Evolutionary conservation across 495 filamentous ascomycete genomes (phyloP).

Genomic region (Astrothelium subdiscretum): DNA sequence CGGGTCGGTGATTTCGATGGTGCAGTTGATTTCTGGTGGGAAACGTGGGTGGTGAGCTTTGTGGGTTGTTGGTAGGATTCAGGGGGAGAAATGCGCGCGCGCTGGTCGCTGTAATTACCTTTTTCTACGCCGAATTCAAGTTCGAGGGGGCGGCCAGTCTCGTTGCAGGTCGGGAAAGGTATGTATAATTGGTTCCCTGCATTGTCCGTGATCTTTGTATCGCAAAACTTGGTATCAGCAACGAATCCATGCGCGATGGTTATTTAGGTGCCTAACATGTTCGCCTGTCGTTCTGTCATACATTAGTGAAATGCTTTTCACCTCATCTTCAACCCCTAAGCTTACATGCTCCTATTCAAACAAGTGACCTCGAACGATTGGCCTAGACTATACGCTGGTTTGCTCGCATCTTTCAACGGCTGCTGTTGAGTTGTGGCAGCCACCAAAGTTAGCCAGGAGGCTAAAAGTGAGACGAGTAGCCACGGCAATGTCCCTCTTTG

Average conservation of each 20-base stretch:
- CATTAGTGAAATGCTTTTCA: background rate
- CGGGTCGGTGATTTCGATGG: constrained; percentile 72
- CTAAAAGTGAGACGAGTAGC: background rate
- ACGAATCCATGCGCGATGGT: background rate
- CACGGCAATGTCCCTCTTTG: background rate
- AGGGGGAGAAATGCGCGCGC: no score
- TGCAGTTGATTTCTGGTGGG: constrained; percentile 71
- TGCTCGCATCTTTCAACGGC: background rate
- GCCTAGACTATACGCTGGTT: background rate
- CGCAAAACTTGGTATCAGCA: background rate
- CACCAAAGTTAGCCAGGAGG: background rate
- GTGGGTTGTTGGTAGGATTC: no score
- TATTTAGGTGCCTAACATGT: background rate
- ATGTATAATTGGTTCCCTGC: constrained; percentile 83
- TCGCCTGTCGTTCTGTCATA: background rate
- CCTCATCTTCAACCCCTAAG: background rate
- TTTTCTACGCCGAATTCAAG: constrained; percentile 73
- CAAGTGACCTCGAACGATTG: background rate
- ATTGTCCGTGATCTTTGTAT: constrained; percentile 60
- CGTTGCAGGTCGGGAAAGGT: constrained; percentile 84
- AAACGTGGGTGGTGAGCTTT: constrained; percentile 8
- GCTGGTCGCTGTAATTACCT: no score
- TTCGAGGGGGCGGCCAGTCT: constrained; percentile 69
- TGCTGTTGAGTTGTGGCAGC: background rate
- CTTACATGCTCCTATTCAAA: background rate